Base-by-base conservation (phyloP, 2,329 filamentous ascomycete genomes). In the Nakataea oryzae region DNA sequence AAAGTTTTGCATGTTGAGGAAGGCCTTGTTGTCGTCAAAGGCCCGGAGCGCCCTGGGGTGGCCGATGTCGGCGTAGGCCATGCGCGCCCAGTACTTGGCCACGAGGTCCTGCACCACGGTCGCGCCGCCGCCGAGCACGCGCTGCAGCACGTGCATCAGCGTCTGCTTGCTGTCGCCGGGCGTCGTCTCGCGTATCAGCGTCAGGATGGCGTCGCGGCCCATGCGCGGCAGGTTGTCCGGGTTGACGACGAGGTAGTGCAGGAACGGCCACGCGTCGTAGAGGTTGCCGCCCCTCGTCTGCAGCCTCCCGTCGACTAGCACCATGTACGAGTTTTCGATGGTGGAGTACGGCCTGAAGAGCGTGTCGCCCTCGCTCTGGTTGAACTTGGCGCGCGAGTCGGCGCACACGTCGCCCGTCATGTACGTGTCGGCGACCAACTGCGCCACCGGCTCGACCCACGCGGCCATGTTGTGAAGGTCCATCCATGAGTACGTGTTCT, bases 381-480 rank as follows among this genome's bases (percentile, higher is more conserved):
- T 70, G 61, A 74, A 71, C 17, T 70, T 67, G 2, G 68, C 58
- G n/a, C 79, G 70, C 0, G 77, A 73, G 0, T 66, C 66, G 2
- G 73, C 74, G 64, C 79, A 82, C 3, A 76, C 69, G 0, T 74
- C 68, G 0, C 76, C 79, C 0, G 78, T 80, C 62, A 75, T 72
- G 68, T 78, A 81, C 0, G 75, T 77, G 63, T 81, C 79, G 4
- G 78, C 77, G 6, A 81, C 72, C 69, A 75, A 81, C 64, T 82
- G 79, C 47, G 79, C 79, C 0, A 81, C 69, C 1, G 78, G 76
- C 69, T 81, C 79, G 78, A 77, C 80, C 79, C 79, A 81, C 3
- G 78, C 77, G 0, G 78, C 78, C 0, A 79, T 81, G 2, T 72
- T 71, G 1, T 65, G 68, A 63, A 81, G 79, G 61, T 79, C 69